Evolutionary conservation across 2,329 filamentous ascomycete species (phyloP).

Genomic region (Mycosphaerelloides madeirae): DNA sequence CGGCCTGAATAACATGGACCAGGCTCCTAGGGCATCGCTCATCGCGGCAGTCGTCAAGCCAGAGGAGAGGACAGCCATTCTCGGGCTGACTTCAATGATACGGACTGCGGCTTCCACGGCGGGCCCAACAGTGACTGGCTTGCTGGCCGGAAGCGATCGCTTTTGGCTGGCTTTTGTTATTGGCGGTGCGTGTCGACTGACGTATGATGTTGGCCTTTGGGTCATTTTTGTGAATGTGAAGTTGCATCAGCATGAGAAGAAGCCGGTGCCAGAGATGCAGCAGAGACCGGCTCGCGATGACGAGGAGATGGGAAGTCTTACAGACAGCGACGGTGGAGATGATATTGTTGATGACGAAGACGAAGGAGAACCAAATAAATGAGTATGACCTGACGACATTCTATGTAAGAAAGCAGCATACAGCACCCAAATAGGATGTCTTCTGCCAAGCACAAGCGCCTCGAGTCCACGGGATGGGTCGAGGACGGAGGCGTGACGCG

Average conservation of each 20-base stretch:
- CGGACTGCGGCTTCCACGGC: constrained; percentile 56
- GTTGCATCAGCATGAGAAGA: constrained; percentile 30
- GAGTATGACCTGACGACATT: no score
- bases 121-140: constrained; percentile 53
- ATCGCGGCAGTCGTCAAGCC: constrained; percentile 63
- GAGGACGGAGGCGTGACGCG: no score
- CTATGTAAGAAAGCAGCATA: no score
- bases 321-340: background rate
- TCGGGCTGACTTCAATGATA: constrained; percentile 62
- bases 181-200: constrained; percentile 50
- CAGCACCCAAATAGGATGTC: no score
- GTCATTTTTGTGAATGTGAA: constrained; percentile 57
- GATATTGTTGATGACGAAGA: constrained; percentile 1
- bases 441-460: no score
- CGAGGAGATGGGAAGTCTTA: constrained; percentile 5
- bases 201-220: constrained; percentile 57
- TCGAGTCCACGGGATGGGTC: no score
- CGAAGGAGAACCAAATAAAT: constrained; percentile 1
- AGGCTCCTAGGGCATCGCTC: constrained; percentile 61
- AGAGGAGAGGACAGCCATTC: constrained; percentile 63
- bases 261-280: constrained; percentile 2
- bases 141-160: constrained; percentile 48
- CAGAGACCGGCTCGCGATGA: constrained; percentile 2
- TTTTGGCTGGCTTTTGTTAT: constrained; percentile 62
- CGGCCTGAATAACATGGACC: constrained; percentile 65